Evolutionary conservation across 257 asterid species (phyloP), one percentile per base, ranked within the genome.

Genomic region (Parsonsia alboflavescens): DNA sequence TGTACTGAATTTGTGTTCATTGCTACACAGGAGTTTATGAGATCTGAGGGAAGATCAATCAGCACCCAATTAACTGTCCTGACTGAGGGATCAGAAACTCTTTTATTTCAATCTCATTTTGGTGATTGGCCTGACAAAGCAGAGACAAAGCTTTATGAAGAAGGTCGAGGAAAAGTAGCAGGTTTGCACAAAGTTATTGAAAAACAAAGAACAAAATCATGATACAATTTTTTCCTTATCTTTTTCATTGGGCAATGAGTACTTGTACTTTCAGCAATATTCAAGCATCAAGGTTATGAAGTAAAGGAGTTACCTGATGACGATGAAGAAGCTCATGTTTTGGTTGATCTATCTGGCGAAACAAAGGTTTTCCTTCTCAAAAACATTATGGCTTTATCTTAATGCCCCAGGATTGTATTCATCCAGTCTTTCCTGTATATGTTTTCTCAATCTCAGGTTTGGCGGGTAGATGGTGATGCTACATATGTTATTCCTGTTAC

Each of bases 161-260:
- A 85, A 50, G 91, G 94, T 54, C 88, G 89, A 80, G 98, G 91
- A 79, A 92, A 85, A 85, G 97, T 92, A 58, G 98, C 98, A 83
- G 97, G 98, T 92, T 46, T 71, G 89, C 82, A 49, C 17, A 39
- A 36, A 39, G 30, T 65, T 65, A 19, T 19, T 8, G 33, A 36
- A 65, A 39, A 3, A 10, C 44, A 6, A 45, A 64, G 39, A 67
- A 42, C 42, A 50, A 26, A 28, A 54, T 19, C 33, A 45, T 24
- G 57, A 58, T 65, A 52, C 46, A 26, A n/a, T 50, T 56, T 56
- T 36, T 63, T 45, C 10, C n/a, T 67, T 49, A 58, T 63, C 58
- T 50, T 68, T 39, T 39, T 15, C 11, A 2, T 0, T 45, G 48
- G 44, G 9, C 26, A 46, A 39, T 69, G 24, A 46, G 28, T 73